Evolutionary conservation across 331 rosid species (phyloP).

Genomic region (Cydonia oblonga): DNA sequence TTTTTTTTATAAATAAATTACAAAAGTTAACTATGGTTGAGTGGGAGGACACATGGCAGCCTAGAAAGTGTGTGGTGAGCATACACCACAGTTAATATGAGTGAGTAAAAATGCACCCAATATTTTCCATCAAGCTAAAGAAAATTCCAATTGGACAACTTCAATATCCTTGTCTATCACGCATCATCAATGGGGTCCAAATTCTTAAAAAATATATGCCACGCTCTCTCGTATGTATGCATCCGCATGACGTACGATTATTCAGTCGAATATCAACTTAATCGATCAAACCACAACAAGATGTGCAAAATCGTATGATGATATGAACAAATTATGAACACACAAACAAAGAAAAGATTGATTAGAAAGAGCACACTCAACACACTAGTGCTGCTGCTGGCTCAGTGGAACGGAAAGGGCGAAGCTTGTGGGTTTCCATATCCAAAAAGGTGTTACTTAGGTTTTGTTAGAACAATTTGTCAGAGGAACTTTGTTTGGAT

Average conservation of each 20-base stretch:
- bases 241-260: slow-evolving; percentile 10
- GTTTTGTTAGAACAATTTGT: slow-evolving; percentile 16
- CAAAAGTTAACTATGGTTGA: no score
- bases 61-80: no score
- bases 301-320: neutral
- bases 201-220: neutral
- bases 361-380: slow-evolving; percentile 7
- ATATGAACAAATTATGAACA: slow-evolving; percentile 12
- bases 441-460: slow-evolving; percentile 4
- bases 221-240: neutral
- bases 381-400: neutral
- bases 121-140: no score
- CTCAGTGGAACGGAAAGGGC: slow-evolving; percentile 20
- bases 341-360: slow-evolving; percentile 7
- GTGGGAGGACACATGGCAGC: no score
- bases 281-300: neutral
- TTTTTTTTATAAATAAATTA: no score
- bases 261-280: neutral
- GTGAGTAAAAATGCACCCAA: no score
- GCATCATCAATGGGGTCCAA: neutral
- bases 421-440: no score
- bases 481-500: slow-evolving; percentile 13
- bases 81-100: no score
- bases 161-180: slow-evolving; percentile 7
- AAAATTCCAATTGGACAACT: neutral